Percentiles rank a stretch among this genome's conserved stretches.
These are phyloP conservation scores for Teratosphaeria zuluensis DNA, from an alignment of 2,329 filamentous ascomycete species.

Conservation along the genomic window DNA sequence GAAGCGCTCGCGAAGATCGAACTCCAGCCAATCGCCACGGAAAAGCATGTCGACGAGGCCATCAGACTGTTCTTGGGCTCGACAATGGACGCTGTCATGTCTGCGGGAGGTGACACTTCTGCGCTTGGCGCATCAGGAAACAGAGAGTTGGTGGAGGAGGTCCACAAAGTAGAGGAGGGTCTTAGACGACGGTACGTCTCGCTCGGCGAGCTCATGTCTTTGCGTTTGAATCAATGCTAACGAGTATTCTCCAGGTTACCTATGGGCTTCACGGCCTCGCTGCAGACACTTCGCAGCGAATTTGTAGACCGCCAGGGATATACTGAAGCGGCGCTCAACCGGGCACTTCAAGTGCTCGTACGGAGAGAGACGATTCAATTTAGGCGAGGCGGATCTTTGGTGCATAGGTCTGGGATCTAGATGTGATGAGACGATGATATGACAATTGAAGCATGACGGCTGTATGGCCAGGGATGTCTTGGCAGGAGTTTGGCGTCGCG, in stretches of 20 bases:
- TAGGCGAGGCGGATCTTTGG: slow-evolving; percentile 63
- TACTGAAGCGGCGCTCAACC: slow-evolving; percentile 73
- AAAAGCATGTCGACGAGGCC: slow-evolving; percentile 90
- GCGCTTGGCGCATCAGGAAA: slow-evolving; percentile 68
- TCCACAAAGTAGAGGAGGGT: slow-evolving; percentile 77
- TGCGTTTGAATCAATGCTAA: slow-evolving; percentile 3
- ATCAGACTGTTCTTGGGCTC: slow-evolving; percentile 92
- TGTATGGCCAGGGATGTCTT: not conserved
- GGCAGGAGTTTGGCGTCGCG: not conserved
- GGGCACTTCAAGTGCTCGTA: slow-evolving; percentile 77
- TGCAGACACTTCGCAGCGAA: slow-evolving; percentile 76
- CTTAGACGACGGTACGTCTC: slow-evolving; percentile 54
- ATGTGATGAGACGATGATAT: not conserved
- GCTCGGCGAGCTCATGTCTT: not conserved
- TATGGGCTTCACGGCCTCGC: slow-evolving; percentile 88
- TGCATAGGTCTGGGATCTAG: slow-evolving; percentile 55
- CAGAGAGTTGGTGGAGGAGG: slow-evolving; percentile 85
- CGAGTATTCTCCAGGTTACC: slow-evolving; percentile 45
- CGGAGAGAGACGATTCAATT: slow-evolving; percentile 79
- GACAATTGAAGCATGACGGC: not conserved
- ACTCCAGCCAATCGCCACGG: slow-evolving; percentile 75
- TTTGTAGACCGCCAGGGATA: slow-evolving; percentile 89
- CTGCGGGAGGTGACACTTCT: slow-evolving; percentile 49
- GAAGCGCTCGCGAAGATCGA: slow-evolving; percentile 90
- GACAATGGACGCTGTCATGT: slow-evolving; percentile 85